These are phyloP conservation scores for Tanacetum coccineum DNA, from an alignment of 129 eudicot genomes.

Conservation along the genomic window DNA sequence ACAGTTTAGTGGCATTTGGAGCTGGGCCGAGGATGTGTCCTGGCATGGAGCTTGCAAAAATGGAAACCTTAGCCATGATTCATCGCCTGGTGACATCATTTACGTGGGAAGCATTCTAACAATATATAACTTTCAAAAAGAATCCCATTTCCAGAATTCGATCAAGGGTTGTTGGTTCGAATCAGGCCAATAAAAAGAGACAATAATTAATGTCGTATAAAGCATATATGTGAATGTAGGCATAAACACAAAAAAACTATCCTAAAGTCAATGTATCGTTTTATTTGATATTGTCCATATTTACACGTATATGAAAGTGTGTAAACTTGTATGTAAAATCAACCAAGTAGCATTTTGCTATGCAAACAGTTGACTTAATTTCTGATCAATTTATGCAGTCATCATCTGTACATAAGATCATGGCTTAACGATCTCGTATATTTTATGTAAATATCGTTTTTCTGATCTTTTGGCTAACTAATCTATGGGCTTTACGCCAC, in stretches of 20 bases:
- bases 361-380: too few relatives aligned
- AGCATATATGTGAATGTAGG: not conserved
- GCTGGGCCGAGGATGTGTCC: slow-evolving; percentile 64
- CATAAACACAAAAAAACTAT: not conserved
- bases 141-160: slow-evolving; percentile 49
- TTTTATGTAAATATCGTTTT: too few relatives aligned
- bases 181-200: slow-evolving; percentile 27
- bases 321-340: too few relatives aligned
- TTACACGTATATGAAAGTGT: too few relatives aligned
- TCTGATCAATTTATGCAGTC: too few relatives aligned
- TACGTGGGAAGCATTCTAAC: slow-evolving; percentile 44
- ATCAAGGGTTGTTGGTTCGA: slow-evolving; percentile 43
- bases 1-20: slow-evolving; percentile 53
- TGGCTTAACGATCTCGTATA: too few relatives aligned
- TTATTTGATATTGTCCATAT: too few relatives aligned
- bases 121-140: slow-evolving; percentile 34
- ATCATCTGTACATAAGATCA: too few relatives aligned
- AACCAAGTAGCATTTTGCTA: too few relatives aligned
- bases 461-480: too few relatives aligned
- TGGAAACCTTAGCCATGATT: slow-evolving; percentile 48
- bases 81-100: slow-evolving; percentile 50
- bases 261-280: not conserved
- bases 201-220: not conserved
- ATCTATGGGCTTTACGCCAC: too few relatives aligned
- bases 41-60: slow-evolving; percentile 62